Conservation (phyloP, 2,329 filamentous ascomycete genomes). For the Xylaria arbuscula region DNA sequence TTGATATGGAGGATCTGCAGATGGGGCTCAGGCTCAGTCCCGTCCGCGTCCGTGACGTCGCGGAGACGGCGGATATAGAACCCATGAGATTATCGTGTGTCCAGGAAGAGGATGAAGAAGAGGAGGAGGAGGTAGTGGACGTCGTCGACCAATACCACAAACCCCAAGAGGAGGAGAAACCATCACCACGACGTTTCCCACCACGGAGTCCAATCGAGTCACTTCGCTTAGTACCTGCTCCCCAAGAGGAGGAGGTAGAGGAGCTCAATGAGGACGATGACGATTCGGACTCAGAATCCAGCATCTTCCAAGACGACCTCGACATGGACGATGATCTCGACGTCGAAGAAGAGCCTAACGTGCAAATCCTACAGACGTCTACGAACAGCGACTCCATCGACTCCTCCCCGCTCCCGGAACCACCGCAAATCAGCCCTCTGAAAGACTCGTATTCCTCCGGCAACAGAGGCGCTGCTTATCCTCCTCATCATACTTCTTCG, state of each 20-base stretch:
- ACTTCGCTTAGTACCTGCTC: slow-evolving; percentile 56
- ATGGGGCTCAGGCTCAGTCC: slow-evolving; percentile 74
- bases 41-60: slow-evolving; percentile 64
- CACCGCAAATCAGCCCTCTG: slow-evolving; percentile 63
- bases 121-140: slow-evolving; percentile 61
- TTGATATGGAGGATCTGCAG: slow-evolving; percentile 75
- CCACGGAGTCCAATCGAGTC: slow-evolving; percentile 53
- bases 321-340: slow-evolving; percentile 42
- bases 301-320: slow-evolving; percentile 58
- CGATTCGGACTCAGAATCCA: slow-evolving; percentile 53
- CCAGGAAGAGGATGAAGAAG: slow-evolving; percentile 58
- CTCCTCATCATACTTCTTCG: slow-evolving; percentile 43
- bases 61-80: slow-evolving; percentile 56
- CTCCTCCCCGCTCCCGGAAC: slow-evolving; percentile 59
- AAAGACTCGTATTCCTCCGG: slow-evolving; percentile 63
- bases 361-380: slow-evolving; percentile 50
- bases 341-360: slow-evolving; percentile 47
- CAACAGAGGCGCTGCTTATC: slow-evolving; percentile 54
- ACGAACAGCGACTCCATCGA: slow-evolving; percentile 48
- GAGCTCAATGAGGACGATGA: slow-evolving; percentile 49
- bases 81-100: slow-evolving; percentile 54
- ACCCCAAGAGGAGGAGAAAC: slow-evolving; percentile 66
- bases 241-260: slow-evolving; percentile 47
- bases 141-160: slow-evolving; percentile 47
- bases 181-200: slow-evolving; percentile 70